A percentile compares a stretch with the other conserved stretches of the same genome.
phyloP scores from a whole-genome alignment of 2,329 filamentous ascomycete species.

The Bipolaris zeicola region DNA sequence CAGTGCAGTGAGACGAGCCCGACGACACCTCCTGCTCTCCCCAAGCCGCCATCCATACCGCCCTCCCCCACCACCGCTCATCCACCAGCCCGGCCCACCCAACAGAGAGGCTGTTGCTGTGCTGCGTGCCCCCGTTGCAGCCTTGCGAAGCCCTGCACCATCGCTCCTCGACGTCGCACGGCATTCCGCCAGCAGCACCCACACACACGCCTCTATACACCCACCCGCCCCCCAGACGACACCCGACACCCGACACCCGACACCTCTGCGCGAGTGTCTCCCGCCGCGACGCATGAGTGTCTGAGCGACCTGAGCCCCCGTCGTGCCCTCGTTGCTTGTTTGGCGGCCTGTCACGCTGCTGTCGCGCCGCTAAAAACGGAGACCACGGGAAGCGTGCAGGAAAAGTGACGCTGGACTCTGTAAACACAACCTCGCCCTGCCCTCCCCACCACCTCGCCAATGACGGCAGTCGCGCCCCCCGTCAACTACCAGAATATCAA shows the following conservation, averaged over 20 bases:
- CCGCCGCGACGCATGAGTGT: conserved; percentile 35
- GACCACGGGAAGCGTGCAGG: conserved; percentile 30
- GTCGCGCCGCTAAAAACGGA: conserved; percentile 37
- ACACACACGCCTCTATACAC: conserved; percentile 21
- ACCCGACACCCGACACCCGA: neutral
- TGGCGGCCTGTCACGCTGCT: conserved; percentile 34
- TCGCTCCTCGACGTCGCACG: conserved; percentile 38
- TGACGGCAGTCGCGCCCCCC: conserved; percentile 71
- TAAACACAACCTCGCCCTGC: conserved; percentile 25
- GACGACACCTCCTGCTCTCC: conserved; percentile 32
- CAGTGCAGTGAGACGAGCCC: conserved; percentile 36
- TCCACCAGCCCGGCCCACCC: conserved; percentile 21
- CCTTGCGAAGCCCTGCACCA: conserved; percentile 16
- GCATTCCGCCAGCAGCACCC: conserved; percentile 44
- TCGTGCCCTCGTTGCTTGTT: conserved; percentile 24
- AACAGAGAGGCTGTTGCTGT: conserved; percentile 21
- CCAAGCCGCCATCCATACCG: conserved; percentile 28
- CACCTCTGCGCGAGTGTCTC: conserved; percentile 13
- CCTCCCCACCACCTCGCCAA: conserved; percentile 45
- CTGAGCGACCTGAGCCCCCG: conserved; percentile 24
- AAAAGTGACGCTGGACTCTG: conserved; percentile 32
- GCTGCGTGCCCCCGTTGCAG: conserved; percentile 17
- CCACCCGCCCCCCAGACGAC: neutral
- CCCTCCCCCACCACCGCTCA: conserved; percentile 30
- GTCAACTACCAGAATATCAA: conserved; percentile 66